phyloP scores from a whole-genome alignment of 1,284 basidiomycete species.

The Ustilago xerochloae region DNA sequence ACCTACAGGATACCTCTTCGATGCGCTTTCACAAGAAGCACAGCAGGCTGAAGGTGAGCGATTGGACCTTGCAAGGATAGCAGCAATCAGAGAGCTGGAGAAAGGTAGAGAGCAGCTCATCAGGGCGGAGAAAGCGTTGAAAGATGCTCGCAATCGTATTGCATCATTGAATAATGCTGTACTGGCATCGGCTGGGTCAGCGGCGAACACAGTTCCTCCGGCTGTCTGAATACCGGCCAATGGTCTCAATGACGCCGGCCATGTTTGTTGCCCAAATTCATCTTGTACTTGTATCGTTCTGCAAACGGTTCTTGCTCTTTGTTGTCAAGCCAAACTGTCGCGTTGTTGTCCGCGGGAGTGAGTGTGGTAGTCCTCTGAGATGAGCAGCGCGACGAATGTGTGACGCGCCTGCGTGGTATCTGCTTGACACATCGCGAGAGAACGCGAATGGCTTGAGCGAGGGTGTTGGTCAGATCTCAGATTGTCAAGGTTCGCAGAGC shows the following conservation, averaged over 20 bases:
- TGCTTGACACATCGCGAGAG: too few species aligned
- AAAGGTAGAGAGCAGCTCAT: conserved; percentile 63
- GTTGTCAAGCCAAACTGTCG: too few species aligned
- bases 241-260: not conserved
- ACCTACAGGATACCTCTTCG: conserved; percentile 60
- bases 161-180: conserved; percentile 20
- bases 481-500: too few species aligned
- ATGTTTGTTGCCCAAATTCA: not conserved
- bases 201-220: not conserved
- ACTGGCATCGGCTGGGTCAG: not conserved
- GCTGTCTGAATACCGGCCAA: not conserved
- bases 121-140: conserved; percentile 63
- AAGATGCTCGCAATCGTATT: conserved; percentile 41
- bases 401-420: too few species aligned
- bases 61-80: conserved; percentile 80
- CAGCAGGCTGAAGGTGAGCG: conserved; percentile 81
- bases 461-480: too few species aligned
- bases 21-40: conserved; percentile 82
- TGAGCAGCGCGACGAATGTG: too few species aligned
- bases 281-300: not conserved
- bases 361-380: too few species aligned
- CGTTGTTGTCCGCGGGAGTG: too few species aligned
- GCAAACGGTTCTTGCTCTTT: too few species aligned
- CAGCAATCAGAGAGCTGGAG: conserved; percentile 71
- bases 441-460: too few species aligned